Conservation (phyloP, 306 rosid genomes). For the Comarum palustre region DNA sequence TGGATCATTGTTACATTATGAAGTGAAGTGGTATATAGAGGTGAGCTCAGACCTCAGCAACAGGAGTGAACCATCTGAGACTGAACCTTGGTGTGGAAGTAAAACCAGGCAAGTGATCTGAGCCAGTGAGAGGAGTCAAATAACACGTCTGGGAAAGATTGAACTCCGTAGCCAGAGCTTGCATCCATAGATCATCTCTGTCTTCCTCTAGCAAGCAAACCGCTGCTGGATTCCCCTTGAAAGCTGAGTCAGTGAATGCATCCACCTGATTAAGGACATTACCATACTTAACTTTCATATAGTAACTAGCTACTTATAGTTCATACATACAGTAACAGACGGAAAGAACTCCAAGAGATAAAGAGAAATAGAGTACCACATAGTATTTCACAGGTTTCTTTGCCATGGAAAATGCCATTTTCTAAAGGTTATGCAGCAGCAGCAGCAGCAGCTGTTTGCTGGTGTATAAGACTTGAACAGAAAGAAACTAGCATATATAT, state of each 20-base stretch:
- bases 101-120: not conserved
- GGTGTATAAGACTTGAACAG: not conserved
- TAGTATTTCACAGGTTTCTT: constrained; percentile 46
- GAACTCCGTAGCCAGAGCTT: constrained; percentile 12
- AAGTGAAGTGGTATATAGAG: not conserved
- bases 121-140: not conserved
- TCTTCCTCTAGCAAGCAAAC: constrained; percentile 23
- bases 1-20: not conserved
- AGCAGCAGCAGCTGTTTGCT: not conserved
- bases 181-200: constrained; percentile 18
- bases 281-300: not conserved
- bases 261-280: not conserved
- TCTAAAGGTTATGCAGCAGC: not conserved
- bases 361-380: constrained; percentile 39
- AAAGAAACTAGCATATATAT: not conserved
- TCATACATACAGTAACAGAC: not conserved
- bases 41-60: constrained; percentile 8
- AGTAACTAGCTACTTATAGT: not conserved
- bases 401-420: constrained; percentile 28
- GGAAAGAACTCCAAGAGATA: not conserved
- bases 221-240: constrained; percentile 23
- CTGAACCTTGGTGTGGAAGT: not conserved
- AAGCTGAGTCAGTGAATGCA: constrained; percentile 18
- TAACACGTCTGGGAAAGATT: constrained; percentile 9
- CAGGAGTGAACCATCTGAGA: constrained; percentile 23